Evolutionary conservation across 176 grass and related monocot species (phyloP), one percentile per base, ranked within the genome.

Genomic region (Metroxylon sagu): DNA sequence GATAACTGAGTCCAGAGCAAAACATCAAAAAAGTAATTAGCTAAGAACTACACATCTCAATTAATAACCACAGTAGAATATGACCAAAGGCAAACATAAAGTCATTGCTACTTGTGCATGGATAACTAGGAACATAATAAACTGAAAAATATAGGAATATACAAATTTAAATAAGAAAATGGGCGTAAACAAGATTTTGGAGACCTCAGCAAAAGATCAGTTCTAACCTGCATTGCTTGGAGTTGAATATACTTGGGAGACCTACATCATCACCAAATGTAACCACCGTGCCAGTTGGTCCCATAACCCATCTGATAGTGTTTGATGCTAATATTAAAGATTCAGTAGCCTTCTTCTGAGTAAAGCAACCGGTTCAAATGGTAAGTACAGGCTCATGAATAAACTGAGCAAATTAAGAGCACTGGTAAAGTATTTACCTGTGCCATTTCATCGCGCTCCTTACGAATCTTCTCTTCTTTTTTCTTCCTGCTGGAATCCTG

Each of bases 401-500:
- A 25, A 18, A 68, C 26, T 43, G 10, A 43, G 35, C 35, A 43
- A 43, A 43, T 43, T 43, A 10, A 43, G 35, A 43, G 35, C 35
- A 43, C 35, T 3, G 12, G 35, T 43, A 43, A 6, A 55, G 51
- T 28, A 49, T 52, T 58, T 53, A 82, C 76, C 25, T 48, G 53
- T 65, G 85, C 93, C 85, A 78, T 92, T 49, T 85, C 81, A 73
- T 92, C 84, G 16, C 60, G 82, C 71, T 98, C 88, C 65, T 89
- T 98, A 56, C 89, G 87, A 14, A 43, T 43, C 64, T 92, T 98
- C 79, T 79, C 89, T 72, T 98, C 93, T 89, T 98, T 85, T 71
- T 89, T 98, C 70, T 98, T 98, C 59, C 85, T 92, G 43, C 85
- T 85, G 14, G 87, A 83, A 56, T 98, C 93, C 56, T 89, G 65